phyloP scores from a whole-genome alignment of 176 grass and related monocot species.

The Oryza officinalis region DNA sequence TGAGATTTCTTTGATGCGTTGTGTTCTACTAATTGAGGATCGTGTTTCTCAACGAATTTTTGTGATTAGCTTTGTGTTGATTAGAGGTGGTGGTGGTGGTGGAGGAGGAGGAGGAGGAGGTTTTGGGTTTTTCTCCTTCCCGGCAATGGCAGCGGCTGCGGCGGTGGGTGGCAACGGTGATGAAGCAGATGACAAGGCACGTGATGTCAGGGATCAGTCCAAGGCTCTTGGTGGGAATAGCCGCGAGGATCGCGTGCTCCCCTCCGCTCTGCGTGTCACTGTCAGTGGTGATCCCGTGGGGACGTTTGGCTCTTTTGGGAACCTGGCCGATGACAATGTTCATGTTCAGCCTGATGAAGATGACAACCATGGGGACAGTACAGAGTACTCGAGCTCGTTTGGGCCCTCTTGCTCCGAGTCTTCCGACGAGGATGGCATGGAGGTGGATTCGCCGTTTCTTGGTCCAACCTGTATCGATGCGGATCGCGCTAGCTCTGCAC shows the following conservation, averaged over 20 bases:
- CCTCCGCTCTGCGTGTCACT: neutral
- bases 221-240: neutral
- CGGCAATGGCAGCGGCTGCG: slow-evolving; percentile 14
- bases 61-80: neutral
- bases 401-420: slow-evolving; percentile 47
- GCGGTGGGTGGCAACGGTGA: neutral
- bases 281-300: neutral
- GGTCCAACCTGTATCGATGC: neutral
- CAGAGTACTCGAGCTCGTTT: slow-evolving; percentile 86
- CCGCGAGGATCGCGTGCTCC: neutral
- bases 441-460: slow-evolving; percentile 64
- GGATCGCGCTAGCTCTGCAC: neutral
- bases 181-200: neutral
- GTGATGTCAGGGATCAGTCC: neutral
- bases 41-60: neutral
- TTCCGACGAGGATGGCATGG: slow-evolving; percentile 48
- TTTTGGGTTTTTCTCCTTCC: neutral
- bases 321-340: neutral
- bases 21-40: neutral
- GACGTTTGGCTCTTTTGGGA: neutral
- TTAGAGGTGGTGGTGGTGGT: neutral
- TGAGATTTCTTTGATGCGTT: neutral
- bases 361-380: slow-evolving; percentile 46
- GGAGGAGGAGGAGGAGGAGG: neutral
- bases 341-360: neutral